Conservation (phyloP, 2,329 filamentous ascomycete genomes). For the Stagonosporopsis rhizophila region DNA sequence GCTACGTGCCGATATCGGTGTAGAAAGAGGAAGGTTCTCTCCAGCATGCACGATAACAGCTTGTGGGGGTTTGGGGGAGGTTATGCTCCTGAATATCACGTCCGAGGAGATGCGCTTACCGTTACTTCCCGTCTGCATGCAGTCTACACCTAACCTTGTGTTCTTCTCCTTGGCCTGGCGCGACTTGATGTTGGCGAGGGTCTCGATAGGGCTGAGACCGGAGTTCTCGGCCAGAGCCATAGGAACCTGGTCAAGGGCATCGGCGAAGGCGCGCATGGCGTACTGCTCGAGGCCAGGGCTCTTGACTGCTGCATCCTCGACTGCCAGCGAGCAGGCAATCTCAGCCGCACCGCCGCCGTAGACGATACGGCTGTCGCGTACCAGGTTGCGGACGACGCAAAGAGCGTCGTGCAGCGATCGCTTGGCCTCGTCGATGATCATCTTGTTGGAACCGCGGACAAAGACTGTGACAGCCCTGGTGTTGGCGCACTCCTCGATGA, state of each 20-base stretch:
- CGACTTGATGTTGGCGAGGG: constrained; percentile 92
- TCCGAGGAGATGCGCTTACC: constrained; percentile 55
- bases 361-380: constrained; percentile 94
- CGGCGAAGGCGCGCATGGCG: constrained; percentile 96
- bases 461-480: constrained; percentile 96
- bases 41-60: constrained; percentile 1
- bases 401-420: constrained; percentile 96
- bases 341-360: constrained; percentile 97
- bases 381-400: constrained; percentile 95
- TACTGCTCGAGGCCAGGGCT: constrained; percentile 98
- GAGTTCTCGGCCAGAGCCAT: constrained; percentile 98
- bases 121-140: constrained; percentile 94
- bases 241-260: constrained; percentile 90
- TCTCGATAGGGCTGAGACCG: constrained; percentile 93
- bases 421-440: constrained; percentile 99
- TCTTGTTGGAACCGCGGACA: constrained; percentile 98
- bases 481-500: constrained; percentile 99
- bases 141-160: constrained; percentile 87
- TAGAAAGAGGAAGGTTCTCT: constrained; percentile 8
- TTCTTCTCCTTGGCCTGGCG: constrained; percentile 90
- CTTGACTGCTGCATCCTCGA: constrained; percentile 93
- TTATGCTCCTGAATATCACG: background rate
- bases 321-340: constrained; percentile 94
- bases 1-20: background rate
- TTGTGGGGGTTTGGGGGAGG: background rate